Evolutionary conservation across 2,329 filamentous ascomycete species (phyloP).

Genomic region (Scytalidium sp.): DNA sequence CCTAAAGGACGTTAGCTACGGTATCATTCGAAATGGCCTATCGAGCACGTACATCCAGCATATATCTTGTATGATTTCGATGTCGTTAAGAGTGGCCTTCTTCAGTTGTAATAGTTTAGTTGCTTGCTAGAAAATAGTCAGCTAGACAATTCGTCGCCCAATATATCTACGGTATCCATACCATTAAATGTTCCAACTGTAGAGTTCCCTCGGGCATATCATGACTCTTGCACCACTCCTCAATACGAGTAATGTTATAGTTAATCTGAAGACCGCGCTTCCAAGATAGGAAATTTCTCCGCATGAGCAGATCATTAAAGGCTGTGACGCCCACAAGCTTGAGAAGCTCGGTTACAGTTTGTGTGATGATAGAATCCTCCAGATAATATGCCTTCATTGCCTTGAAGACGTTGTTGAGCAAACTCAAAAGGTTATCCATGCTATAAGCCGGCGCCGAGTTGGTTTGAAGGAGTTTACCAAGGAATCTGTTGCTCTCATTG

Average conservation of each 20-base stretch:
- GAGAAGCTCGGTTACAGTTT: slow-evolving; percentile 91
- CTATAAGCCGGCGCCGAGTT: slow-evolving; percentile 94
- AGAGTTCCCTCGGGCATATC: slow-evolving; percentile 98
- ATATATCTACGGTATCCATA: slow-evolving; percentile 35
- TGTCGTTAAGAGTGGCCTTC: slow-evolving; percentile 98
- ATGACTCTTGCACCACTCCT: slow-evolving; percentile 99
- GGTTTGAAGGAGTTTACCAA: slow-evolving; percentile 90
- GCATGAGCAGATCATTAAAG: slow-evolving; percentile 97
- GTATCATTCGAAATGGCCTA: not conserved
- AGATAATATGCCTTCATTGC: slow-evolving; percentile 99
- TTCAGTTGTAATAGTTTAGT: slow-evolving; percentile 97
- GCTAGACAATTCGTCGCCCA: slow-evolving; percentile 17
- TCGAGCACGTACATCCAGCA: slow-evolving; percentile 90
- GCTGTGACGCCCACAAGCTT: slow-evolving; percentile 93
- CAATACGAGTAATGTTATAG: slow-evolving; percentile 99
- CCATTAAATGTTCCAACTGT: slow-evolving; percentile 97
- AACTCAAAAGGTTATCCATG: slow-evolving; percentile 96
- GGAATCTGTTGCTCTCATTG: slow-evolving; percentile 96
- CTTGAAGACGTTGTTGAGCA: slow-evolving; percentile 96
- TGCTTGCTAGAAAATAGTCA: slow-evolving; percentile 64
- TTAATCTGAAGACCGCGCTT: slow-evolving; percentile 99
- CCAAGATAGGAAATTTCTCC: slow-evolving; percentile 97
- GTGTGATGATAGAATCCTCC: slow-evolving; percentile 92
- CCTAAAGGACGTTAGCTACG: slow-evolving; percentile 44
- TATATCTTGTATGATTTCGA: slow-evolving; percentile 99